Percentiles rank a stretch among this genome's conserved stretches.
Conservation (phyloP, 2,329 filamentous ascomycete species). For the Talaromyces amestolkiae region DNA sequence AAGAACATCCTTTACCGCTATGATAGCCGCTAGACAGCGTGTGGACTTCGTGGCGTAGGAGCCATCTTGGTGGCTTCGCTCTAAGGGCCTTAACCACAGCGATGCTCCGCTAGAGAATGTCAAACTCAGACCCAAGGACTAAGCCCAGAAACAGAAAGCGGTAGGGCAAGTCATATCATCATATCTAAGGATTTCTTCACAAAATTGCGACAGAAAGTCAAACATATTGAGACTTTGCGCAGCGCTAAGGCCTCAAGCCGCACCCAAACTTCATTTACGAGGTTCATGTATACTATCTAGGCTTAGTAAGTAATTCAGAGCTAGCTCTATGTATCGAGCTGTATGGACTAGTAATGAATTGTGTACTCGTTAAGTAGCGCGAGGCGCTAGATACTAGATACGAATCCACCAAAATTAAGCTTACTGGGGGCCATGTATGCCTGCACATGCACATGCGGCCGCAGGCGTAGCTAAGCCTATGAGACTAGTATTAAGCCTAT, state of each 20-base stretch:
- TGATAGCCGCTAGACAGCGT: background rate
- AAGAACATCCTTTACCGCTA: background rate
- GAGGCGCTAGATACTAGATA: background rate
- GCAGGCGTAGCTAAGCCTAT: background rate
- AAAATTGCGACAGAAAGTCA: background rate
- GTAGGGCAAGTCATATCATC: background rate
- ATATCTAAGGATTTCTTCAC: background rate
- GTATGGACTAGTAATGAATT: background rate
- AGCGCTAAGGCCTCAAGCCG: background rate
- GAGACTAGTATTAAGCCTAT: background rate
- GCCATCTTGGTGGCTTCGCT: background rate
- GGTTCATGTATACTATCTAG: background rate
- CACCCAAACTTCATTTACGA: background rate
- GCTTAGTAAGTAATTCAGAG: background rate
- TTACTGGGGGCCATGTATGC: constrained; percentile 2
- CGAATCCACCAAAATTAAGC: constrained; percentile 3
- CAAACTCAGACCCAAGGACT: background rate
- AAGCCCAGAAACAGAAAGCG: background rate
- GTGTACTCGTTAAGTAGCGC: background rate
- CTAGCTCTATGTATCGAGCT: background rate
- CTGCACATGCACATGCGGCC: background rate
- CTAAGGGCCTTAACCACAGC: background rate
- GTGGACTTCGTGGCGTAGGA: background rate
- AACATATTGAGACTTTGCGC: background rate
- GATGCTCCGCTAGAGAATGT: background rate